Conservation (phyloP, 371 early-diverging fungal genomes). For the Blastocladiella emersonii region DNA sequence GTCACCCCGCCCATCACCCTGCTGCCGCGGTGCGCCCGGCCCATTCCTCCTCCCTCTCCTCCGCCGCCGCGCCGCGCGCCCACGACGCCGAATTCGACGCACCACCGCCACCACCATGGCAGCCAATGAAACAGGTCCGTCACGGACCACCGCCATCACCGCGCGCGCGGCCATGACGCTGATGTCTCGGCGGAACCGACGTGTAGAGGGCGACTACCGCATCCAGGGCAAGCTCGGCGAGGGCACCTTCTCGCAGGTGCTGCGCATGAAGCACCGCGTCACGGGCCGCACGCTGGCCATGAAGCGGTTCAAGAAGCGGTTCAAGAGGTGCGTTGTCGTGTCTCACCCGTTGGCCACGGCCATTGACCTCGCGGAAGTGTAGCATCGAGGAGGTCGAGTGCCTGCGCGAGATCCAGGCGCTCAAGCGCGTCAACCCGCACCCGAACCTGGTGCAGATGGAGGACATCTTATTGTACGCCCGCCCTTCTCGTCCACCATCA, state of each 20-base stretch:
- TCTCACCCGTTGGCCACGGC: neutral
- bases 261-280: slow-evolving; percentile 33
- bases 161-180: too few species aligned
- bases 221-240: slow-evolving; percentile 37
- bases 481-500: neutral
- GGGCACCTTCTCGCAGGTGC: slow-evolving; percentile 41
- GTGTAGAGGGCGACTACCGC: slow-evolving; percentile 23
- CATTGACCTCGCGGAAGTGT: too few species aligned
- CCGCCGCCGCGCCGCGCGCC: too few species aligned
- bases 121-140: neutral
- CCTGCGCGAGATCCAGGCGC: slow-evolving; percentile 37
- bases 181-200: too few species aligned
- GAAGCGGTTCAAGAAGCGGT: slow-evolving; percentile 40
- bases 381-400: slow-evolving; percentile 34
- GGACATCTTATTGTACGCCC: slow-evolving; percentile 39
- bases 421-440: slow-evolving; percentile 33
- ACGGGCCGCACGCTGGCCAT: slow-evolving; percentile 33
- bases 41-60: too few species aligned
- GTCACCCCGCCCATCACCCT: too few species aligned
- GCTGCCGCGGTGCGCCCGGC: too few species aligned
- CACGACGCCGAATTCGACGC: too few species aligned
- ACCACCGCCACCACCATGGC: neutral
- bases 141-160: too few species aligned
- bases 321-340: slow-evolving; percentile 26
- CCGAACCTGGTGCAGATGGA: slow-evolving; percentile 40